Evolutionary conservation across 768 basidiomycete genomes (phyloP), one percentile per base, ranked within the genome.

Genomic region (Holtermannia corniformis): DNA sequence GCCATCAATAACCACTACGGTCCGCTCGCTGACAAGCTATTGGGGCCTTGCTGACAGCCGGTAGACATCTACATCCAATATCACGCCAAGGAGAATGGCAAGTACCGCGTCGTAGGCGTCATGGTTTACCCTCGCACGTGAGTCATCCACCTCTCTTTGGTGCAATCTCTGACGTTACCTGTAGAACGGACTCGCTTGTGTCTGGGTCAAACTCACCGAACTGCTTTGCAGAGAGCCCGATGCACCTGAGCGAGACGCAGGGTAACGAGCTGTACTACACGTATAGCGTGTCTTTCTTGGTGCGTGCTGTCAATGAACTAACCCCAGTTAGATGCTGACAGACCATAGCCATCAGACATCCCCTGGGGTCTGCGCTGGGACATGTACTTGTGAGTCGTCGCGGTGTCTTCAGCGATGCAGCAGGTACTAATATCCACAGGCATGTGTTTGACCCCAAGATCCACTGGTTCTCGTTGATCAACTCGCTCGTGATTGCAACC

Each of bases 391-490:
- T 55, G 23, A 45, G 49, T 41, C 20, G 1, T n/a, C n/a, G 2
- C 7, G 7, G 28, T 2, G 20, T 22, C 3, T 11, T 42, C 22
- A 5, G 44, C 43, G 12, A 22, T 13, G 13, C 2, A n/a, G 3
- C 23, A 27, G 19, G 12, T 10, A n/a, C 50, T 42, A 11, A 21
- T 28, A 27, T 32, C 41, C 44, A 4, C 26, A 50, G 54, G 14
- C 88, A 90, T 62, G 85, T 93, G 49, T 87, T 90, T 60, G 89
- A 92, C 64, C 89, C 88, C 43, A 81, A 83, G 47, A 95, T 97
- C 53, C 93, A 97, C 73, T 93, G 91, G 87, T 91, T 96, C 75
- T 88, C 86, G 62, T 78, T 97, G 47, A 78, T 93, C 65, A 96
- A 96, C 72, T 92, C 91, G 1, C 73, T 93, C 21, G 82, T 95